Base-by-base conservation (phyloP, 164 flowering plant genomes). In the Amborella trichopoda region DNA sequence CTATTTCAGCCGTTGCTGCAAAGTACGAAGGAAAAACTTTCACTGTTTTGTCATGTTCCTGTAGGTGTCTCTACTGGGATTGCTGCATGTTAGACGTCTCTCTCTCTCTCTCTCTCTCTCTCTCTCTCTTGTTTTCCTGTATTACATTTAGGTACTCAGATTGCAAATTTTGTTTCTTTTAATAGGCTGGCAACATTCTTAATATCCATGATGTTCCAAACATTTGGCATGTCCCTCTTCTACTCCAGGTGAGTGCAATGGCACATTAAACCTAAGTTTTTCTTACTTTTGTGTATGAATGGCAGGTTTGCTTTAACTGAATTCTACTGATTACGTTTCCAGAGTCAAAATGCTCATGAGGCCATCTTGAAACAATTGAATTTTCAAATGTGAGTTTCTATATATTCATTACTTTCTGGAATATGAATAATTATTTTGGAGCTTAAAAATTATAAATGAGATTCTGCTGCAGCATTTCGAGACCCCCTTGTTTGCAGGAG, bases 1-100 rank as follows among this genome's bases (percentile, higher is more conserved):
- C n/a, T n/a, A n/a, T 61, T 74, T 72, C 93, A 91, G 99, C 96
- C 99, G 48, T 64, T 91, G 39, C 45, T 77, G 68, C 82, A 71
- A 26, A 69, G 21, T 59, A 80, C 90, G 17, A 91, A 84, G 74
- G 88, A 76, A 55, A 91, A 91, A 57, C 81, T 91, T 40, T 91
- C 96, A 39, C 95, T 75, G 54, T 91, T 91, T 62, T 91, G 99
- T 61, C 99, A 91, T 68, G 99, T 91, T 34, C 78, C 96, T 19
- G 99, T 87, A 71, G 66, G 73, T 68, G 60, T 17, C 45, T 50
- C 9, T 30, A 14, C 8, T n/a, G n/a, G n/a, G n/a, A n/a, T n/a
- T n/a, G n/a, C n/a, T n/a, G n/a, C n/a, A n/a, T n/a, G n/a, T n/a
- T n/a, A n/a, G n/a, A n/a, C n/a, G n/a, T n/a, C n/a, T n/a, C n/a